These are phyloP conservation scores for Colletotrichum limetticola DNA, from an alignment of 2,329 filamentous ascomycete species.

Conservation along the genomic window DNA sequence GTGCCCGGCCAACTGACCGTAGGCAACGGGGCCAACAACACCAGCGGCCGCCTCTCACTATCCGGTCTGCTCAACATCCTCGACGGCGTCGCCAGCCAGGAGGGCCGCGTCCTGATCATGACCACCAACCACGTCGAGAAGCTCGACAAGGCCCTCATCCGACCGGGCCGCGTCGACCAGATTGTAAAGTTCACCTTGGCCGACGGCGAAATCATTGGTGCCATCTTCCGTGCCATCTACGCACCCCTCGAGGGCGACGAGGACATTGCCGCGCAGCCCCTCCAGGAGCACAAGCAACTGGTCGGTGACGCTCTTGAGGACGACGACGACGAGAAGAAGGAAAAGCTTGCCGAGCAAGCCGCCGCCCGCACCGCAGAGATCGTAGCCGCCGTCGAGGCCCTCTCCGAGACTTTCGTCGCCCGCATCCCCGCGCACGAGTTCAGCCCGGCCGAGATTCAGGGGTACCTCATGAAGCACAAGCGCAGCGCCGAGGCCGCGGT, in stretches of 20 bases:
- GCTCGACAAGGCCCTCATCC: slow-evolving; percentile 70
- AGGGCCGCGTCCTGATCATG: slow-evolving; percentile 73
- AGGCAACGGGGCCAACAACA: slow-evolving; percentile 41
- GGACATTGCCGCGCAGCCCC: slow-evolving; percentile 4
- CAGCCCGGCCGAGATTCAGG: slow-evolving; percentile 70
- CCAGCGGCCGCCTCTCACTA: slow-evolving; percentile 65
- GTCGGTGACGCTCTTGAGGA: neutral
- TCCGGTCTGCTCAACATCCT: slow-evolving; percentile 85
- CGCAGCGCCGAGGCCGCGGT: slow-evolving; percentile 60
- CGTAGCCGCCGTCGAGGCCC: slow-evolving; percentile 51
- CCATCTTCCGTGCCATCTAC: slow-evolving; percentile 70
- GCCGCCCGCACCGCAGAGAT: slow-evolving; percentile 47
- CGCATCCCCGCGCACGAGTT: slow-evolving; percentile 66
- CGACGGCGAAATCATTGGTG: slow-evolving; percentile 60
- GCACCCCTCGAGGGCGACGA: slow-evolving; percentile 60
- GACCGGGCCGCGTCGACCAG: slow-evolving; percentile 71
- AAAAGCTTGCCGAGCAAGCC: slow-evolving; percentile 43
- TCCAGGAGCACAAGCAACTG: neutral
- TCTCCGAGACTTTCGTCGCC: slow-evolving; percentile 61
- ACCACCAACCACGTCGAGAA: slow-evolving; percentile 73
- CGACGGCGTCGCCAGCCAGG: slow-evolving; percentile 75
- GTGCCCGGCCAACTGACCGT: slow-evolving; percentile 46
- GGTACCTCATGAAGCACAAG: slow-evolving; percentile 67
- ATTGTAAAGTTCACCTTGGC: slow-evolving; percentile 66
- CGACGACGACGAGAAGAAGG: slow-evolving; percentile 37